Evolutionary conservation across 2,329 filamentous ascomycete genomes (phyloP).

Genomic region (Ceratocystiopsis brevicomis): DNA sequence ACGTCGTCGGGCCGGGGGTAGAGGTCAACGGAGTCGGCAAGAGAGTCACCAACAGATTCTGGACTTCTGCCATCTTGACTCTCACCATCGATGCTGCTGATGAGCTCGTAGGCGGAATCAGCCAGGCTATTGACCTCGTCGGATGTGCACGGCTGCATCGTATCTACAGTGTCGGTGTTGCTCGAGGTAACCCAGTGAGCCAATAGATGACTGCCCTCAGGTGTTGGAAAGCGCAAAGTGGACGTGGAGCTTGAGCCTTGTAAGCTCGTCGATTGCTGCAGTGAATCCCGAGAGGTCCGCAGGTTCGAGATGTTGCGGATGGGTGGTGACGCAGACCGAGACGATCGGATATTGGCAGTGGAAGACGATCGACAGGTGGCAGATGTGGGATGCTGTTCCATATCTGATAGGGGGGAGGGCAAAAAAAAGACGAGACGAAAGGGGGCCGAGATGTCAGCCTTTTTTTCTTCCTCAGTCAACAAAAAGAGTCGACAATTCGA

Average conservation of each 20-base stretch:
- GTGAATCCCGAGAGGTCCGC: slow-evolving; percentile 1
- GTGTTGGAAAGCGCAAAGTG: slow-evolving; percentile 35
- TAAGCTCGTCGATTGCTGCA: slow-evolving; percentile 13
- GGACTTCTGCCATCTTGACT: slow-evolving; percentile 29
- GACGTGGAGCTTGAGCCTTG: slow-evolving; percentile 20
- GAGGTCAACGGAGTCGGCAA: slow-evolving; percentile 10
- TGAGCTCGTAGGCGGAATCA: slow-evolving; percentile 39
- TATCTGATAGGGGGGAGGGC: too few relatives aligned
- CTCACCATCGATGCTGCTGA: slow-evolving; percentile 33
- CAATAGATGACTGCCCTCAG: slow-evolving; percentile 34
- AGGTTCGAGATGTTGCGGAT: too few relatives aligned
- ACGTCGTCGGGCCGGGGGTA: slow-evolving; percentile 13
- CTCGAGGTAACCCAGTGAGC: slow-evolving; percentile 41
- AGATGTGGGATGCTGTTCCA: too few relatives aligned
- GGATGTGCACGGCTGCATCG: slow-evolving; percentile 20
- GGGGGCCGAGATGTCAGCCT: too few relatives aligned
- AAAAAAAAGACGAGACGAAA: too few relatives aligned
- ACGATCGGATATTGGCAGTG: too few relatives aligned
- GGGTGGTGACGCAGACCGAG: too few relatives aligned
- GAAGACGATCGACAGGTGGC: too few relatives aligned
- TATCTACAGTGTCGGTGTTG: slow-evolving; percentile 22
- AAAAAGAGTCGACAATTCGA: too few relatives aligned
- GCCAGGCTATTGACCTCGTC: slow-evolving; percentile 30
- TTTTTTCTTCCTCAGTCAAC: too few relatives aligned
- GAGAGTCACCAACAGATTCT: slow-evolving; percentile 25